Conservation (phyloP, 78 protist species). For the Salpingoeca rosetta region DNA sequence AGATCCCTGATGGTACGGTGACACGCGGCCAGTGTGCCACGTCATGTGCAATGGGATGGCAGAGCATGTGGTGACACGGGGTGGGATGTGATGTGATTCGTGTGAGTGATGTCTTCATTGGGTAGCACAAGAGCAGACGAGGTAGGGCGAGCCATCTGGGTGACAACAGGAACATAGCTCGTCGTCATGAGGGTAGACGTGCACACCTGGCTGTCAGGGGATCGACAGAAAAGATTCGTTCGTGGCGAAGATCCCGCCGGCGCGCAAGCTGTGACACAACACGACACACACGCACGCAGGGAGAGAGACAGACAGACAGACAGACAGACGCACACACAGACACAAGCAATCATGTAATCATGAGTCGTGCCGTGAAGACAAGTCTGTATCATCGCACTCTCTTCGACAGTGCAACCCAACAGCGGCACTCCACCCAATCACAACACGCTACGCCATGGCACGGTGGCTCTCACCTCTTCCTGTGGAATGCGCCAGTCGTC, state of each 20-base stretch:
- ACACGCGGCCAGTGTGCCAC: neutral
- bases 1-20: conserved; percentile 46
- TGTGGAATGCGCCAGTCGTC: neutral
- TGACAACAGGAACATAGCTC: neutral
- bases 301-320: too few species aligned
- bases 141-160: neutral
- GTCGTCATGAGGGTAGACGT: neutral
- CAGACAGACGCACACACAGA: too few species aligned
- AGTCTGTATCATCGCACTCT: too few species aligned
- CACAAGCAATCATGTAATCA: too few species aligned
- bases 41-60: neutral
- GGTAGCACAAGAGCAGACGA: neutral
- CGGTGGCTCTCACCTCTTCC: neutral
- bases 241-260: conserved; percentile 55
- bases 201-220: conserved; percentile 65
- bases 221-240: conserved; percentile 74
- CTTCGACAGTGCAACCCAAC: too few species aligned
- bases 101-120: too few species aligned
- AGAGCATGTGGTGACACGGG: neutral
- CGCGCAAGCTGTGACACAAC: conserved; percentile 19
- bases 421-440: too few species aligned
- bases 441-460: conserved; percentile 15
- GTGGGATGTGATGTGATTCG: too few species aligned
- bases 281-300: too few species aligned
- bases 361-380: too few species aligned